Conservation (phyloP, 2,329 filamentous ascomycete genomes). For the Fusarium euwallaceae region DNA sequence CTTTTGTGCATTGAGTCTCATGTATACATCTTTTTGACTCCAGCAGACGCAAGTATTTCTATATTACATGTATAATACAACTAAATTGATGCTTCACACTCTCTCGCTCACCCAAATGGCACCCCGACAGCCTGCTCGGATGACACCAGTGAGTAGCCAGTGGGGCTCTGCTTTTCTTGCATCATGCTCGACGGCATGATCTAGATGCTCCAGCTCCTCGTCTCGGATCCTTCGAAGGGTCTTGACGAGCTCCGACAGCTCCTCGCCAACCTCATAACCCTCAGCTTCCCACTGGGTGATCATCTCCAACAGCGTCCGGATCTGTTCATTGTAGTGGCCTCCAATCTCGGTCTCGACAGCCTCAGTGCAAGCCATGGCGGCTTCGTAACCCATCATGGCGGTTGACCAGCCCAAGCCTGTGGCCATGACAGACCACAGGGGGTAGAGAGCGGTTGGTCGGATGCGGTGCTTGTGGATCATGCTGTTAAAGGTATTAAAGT, state of each 20-base stretch:
- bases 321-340: constrained; percentile 94
- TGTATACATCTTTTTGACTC: constrained; percentile 36
- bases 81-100: constrained; percentile 59
- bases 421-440: constrained; percentile 86
- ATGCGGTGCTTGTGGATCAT: constrained; percentile 89
- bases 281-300: constrained; percentile 78
- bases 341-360: constrained; percentile 99
- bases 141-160: constrained; percentile 87
- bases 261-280: constrained; percentile 84
- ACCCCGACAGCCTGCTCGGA: constrained; percentile 88
- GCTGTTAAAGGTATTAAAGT: constrained; percentile 87
- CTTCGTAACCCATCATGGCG: constrained; percentile 88
- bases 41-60: constrained; percentile 21
- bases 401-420: constrained; percentile 90
- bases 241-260: constrained; percentile 78
- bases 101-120: constrained; percentile 93
- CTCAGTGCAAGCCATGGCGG: constrained; percentile 98
- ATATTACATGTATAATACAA: constrained; percentile 48
- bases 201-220: constrained; percentile 96
- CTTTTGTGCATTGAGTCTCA: constrained; percentile 22
- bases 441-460: constrained; percentile 92
- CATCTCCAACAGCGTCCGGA: constrained; percentile 85
- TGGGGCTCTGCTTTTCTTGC: constrained; percentile 91
- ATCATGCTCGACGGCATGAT: constrained; percentile 94
- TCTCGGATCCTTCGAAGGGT: constrained; percentile 89